phyloP scores from a whole-genome alignment of 1,139 yeast species.

The Hyphopichia fennica region DNA sequence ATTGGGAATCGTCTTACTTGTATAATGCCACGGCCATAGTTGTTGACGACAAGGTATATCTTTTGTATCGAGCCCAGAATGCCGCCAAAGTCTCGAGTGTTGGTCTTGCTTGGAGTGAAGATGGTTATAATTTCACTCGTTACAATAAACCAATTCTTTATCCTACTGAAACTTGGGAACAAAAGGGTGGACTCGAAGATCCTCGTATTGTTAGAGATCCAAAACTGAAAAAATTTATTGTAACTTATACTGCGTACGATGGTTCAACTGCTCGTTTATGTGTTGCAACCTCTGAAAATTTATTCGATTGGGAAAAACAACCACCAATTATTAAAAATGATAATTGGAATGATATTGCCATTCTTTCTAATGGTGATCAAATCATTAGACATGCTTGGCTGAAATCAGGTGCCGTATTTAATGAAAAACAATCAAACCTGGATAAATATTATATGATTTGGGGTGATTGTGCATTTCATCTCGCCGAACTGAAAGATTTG shows the following conservation, averaged over 20 bases:
- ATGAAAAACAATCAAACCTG: slow-evolving; percentile 27
- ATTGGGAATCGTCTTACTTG: slow-evolving; percentile 41
- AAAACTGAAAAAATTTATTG: slow-evolving; percentile 30
- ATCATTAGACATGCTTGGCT: slow-evolving; percentile 38
- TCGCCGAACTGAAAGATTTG: slow-evolving; percentile 38
- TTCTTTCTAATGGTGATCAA: slow-evolving; percentile 20
- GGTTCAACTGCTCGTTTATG: slow-evolving; percentile 36
- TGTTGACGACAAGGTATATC: slow-evolving; percentile 35
- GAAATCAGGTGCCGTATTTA: slow-evolving; percentile 46
- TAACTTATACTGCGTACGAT: slow-evolving; percentile 48
- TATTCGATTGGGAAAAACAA: slow-evolving; percentile 41
- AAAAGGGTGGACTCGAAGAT: slow-evolving; percentile 47
- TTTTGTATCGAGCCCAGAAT: slow-evolving; percentile 45
- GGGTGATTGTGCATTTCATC: slow-evolving; percentile 43
- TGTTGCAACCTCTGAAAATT: slow-evolving; percentile 41
- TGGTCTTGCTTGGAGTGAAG: slow-evolving; percentile 45
- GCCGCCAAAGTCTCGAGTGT: slow-evolving; percentile 33
- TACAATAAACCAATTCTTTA: slow-evolving; percentile 33
- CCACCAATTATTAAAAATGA: slow-evolving; percentile 35
- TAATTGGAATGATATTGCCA: slow-evolving; percentile 37
- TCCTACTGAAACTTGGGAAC: slow-evolving; percentile 44
- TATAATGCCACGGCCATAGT: slow-evolving; percentile 50
- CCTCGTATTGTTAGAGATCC: slow-evolving; percentile 46
- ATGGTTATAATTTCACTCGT: slow-evolving; percentile 35
- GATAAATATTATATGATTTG: slow-evolving; percentile 47